These are phyloP conservation scores for Aureobasidium musti DNA, from an alignment of 2,329 filamentous ascomycete species.

Conservation along the genomic window DNA sequence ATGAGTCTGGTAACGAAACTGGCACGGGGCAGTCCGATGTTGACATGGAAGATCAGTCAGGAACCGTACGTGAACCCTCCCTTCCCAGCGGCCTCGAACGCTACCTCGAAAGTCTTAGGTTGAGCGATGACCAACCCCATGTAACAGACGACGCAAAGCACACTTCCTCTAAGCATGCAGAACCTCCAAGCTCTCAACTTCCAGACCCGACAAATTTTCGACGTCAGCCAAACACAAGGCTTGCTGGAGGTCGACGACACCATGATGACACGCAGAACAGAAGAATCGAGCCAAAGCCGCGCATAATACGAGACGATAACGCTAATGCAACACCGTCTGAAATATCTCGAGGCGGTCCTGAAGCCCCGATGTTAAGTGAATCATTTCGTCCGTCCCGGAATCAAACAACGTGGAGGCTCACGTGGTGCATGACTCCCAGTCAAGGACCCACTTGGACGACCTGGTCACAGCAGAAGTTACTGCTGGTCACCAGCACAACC, in stretches of 20 bases:
- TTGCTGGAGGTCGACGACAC: constrained; percentile 20
- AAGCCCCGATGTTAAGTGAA: neutral
- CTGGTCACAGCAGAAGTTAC: neutral
- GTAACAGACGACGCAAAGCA: neutral
- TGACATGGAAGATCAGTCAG: constrained; percentile 18
- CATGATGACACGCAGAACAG: constrained; percentile 16
- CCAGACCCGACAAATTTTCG: constrained; percentile 33
- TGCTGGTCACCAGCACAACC: neutral
- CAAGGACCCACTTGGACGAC: neutral
- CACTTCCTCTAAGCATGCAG: constrained; percentile 36
- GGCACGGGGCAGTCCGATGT: constrained; percentile 19
- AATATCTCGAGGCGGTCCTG: neutral
- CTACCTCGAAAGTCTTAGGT: neutral
- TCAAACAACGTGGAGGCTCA: neutral
- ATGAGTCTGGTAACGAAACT: constrained; percentile 26
- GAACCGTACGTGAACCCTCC: constrained; percentile 27
- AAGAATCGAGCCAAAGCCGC: neutral
- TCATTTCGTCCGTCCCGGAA: neutral
- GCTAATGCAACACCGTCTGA: neutral
- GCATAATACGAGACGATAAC: neutral
- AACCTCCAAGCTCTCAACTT: constrained; percentile 46
- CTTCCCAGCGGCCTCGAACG: neutral
- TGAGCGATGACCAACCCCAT: constrained; percentile 8
- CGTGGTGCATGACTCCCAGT: neutral
- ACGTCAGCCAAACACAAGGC: neutral